phyloP scores from a whole-genome alignment of 768 basidiomycete species.

The Suillus luteus region DNA sequence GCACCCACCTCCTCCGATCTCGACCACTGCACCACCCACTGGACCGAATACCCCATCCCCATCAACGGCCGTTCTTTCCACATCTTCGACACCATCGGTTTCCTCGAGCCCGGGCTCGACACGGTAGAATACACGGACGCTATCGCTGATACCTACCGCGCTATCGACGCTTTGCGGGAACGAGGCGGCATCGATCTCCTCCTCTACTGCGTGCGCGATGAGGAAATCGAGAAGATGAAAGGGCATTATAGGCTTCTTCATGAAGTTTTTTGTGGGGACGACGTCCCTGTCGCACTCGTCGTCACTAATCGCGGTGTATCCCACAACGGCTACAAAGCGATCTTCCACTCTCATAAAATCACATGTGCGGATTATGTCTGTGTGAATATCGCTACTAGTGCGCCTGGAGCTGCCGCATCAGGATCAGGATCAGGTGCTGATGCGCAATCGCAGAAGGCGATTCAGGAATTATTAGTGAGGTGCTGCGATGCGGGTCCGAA shows the following conservation, averaged over 20 bases:
- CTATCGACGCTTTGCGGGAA: conserved; percentile 34
- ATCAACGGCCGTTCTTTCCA: conserved; percentile 19
- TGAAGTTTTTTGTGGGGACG: conserved; percentile 38
- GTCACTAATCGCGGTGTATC: conserved; percentile 38
- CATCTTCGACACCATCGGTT: conserved; percentile 38
- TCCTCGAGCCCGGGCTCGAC: conserved; percentile 25
- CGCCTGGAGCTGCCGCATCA: too few relatives aligned
- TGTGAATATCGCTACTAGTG: not conserved
- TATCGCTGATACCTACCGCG: conserved; percentile 33
- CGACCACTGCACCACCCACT: conserved; percentile 36
- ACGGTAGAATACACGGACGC: conserved; percentile 19
- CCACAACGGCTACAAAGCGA: not conserved
- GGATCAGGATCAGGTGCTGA: not conserved
- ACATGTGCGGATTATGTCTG: not conserved
- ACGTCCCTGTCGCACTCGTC: conserved; percentile 39
- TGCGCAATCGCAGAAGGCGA: not conserved
- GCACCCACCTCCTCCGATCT: conserved; percentile 34
- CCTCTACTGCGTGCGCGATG: conserved; percentile 42
- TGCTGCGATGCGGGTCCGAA: not conserved
- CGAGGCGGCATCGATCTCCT: conserved; percentile 38
- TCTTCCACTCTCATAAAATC: not conserved
- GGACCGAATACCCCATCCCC: conserved; percentile 19
- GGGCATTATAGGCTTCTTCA: conserved; percentile 36
- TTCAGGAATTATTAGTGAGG: not conserved
- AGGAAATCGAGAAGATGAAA: conserved; percentile 36